Conservation (phyloP, 23 red algal genomes). For the Gracilaria caudata region DNA sequence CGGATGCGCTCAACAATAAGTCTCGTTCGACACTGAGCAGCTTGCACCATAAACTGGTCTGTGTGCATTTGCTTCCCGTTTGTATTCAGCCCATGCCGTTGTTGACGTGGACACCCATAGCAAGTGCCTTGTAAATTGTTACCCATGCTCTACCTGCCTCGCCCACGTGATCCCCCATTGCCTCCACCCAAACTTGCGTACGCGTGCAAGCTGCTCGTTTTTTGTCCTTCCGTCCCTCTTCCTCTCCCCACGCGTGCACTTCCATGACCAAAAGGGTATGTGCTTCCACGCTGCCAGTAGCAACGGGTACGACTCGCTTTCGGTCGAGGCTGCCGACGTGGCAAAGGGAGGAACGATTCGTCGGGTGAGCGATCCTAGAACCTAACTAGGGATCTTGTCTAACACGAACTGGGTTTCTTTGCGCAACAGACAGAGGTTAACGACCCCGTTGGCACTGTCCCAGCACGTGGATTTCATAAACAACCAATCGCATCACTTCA, state of each 20-base stretch:
- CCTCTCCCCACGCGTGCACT: background rate
- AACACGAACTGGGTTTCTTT: background rate
- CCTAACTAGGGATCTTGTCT: background rate
- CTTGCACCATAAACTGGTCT: background rate
- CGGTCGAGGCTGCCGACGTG: background rate
- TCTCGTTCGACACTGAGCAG: background rate
- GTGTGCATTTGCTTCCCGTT: background rate
- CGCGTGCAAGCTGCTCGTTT: background rate
- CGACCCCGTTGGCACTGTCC: background rate
- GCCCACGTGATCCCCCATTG: no score
- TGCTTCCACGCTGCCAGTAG: background rate
- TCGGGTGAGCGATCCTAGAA: background rate
- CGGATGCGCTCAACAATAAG: no score
- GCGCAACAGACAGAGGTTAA: background rate
- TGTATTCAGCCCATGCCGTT: background rate
- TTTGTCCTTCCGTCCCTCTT: background rate
- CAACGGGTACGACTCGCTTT: background rate
- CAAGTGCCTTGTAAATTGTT: background rate
- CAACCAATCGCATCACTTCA: slow-evolving; percentile 6
- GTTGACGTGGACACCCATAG: background rate
- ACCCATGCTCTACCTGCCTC: background rate
- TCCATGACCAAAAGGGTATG: background rate
- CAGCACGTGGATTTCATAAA: background rate
- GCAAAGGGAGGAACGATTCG: background rate
- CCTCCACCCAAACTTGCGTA: background rate